Percentiles rank a stretch among this genome's conserved stretches.
Conservation (phyloP, 257 asterid genomes). For the Vinca minor region DNA sequence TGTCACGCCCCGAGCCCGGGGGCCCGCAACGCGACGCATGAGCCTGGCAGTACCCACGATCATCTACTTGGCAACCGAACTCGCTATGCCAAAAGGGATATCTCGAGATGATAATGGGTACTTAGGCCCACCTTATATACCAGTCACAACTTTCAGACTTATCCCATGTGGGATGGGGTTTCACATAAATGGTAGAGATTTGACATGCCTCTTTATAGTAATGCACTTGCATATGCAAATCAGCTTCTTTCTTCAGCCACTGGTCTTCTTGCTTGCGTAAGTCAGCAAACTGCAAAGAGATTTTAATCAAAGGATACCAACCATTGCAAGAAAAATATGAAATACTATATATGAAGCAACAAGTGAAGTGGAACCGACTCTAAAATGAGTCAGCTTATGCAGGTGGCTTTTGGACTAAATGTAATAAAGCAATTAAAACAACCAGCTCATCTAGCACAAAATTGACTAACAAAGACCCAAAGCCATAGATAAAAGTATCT, state of each 20-base stretch:
- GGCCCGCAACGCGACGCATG: too few relatives aligned
- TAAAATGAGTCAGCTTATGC: background rate
- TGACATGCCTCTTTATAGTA: constrained; percentile 46
- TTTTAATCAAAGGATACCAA: background rate
- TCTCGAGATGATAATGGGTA: too few relatives aligned
- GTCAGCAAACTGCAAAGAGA: constrained; percentile 37
- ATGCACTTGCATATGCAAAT: constrained; percentile 38
- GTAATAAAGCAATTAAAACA: background rate
- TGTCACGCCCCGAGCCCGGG: too few relatives aligned
- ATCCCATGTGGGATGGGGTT: too few relatives aligned
- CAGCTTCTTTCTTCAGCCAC: constrained; percentile 64
- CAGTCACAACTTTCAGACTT: too few relatives aligned
- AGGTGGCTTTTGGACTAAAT: background rate
- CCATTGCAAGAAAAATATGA: constrained; percentile 3
- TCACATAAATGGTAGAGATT: background rate
- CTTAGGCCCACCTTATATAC: too few relatives aligned
- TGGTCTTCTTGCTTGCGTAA: constrained; percentile 55
- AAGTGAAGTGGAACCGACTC: background rate
- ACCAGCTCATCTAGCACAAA: background rate
- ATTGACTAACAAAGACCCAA: background rate
- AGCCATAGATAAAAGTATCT: too few relatives aligned
- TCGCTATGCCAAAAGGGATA: too few relatives aligned
- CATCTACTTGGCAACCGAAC: too few relatives aligned
- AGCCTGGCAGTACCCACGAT: too few relatives aligned
- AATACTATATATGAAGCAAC: constrained; percentile 3